A percentile compares a stretch with the other conserved stretches of the same genome.
Evolutionary conservation across 2,329 filamentous ascomycete species (phyloP).

Genomic region (Fusarium sp.): DNA sequence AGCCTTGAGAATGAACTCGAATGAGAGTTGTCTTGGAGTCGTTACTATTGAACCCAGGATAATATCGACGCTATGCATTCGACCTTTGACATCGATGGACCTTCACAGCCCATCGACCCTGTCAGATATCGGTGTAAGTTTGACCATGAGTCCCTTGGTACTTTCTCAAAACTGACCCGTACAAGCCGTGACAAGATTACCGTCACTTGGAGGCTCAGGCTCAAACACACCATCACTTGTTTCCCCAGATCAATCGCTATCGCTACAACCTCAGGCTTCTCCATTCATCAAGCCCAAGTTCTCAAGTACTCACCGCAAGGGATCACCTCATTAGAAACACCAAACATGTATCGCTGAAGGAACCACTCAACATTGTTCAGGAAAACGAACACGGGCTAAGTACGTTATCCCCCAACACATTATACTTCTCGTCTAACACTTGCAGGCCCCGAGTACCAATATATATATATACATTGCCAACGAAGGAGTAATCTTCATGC

Average conservation of each 20-base stretch:
- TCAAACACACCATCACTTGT: not conserved
- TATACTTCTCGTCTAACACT: not conserved
- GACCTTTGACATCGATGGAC: not conserved
- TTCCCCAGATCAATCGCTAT: not conserved
- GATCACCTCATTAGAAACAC: too few relatives aligned
- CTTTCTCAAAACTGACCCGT: not conserved
- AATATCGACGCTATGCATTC: not conserved
- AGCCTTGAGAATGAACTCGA: not conserved
- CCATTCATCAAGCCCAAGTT: not conserved
- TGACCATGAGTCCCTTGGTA: not conserved
- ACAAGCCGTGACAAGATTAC: not conserved
- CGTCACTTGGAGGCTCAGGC: not conserved
- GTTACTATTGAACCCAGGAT: too few relatives aligned
- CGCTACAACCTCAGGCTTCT: not conserved
- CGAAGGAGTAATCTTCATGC: not conserved
- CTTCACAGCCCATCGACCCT: not conserved
- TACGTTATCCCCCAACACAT: not conserved
- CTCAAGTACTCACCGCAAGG: not conserved
- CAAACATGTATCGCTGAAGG: accelerated
- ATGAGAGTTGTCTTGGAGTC: not conserved
- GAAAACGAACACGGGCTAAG: not conserved
- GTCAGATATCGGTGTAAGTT: not conserved
- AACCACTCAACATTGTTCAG: not conserved
- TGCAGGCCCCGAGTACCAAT: not conserved
- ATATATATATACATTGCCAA: not conserved